A percentile compares a stretch with the other conserved stretches of the same genome.
phyloP scores from a whole-genome alignment of 2,329 filamentous ascomycete genomes.

The Sclerotinia glacialis region DNA sequence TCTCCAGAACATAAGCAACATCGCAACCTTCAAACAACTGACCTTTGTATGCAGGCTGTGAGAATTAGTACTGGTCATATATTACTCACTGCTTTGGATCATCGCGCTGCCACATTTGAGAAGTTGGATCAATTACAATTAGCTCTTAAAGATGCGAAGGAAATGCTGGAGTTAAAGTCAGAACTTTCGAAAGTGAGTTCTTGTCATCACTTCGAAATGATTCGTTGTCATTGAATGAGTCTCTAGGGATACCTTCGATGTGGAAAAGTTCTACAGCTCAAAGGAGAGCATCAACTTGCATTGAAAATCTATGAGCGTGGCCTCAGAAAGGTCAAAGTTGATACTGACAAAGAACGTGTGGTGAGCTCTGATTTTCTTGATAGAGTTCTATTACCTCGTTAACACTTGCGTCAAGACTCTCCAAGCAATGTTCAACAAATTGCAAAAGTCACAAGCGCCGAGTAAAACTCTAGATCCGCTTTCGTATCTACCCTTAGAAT shows the following conservation, averaged over 20 bases:
- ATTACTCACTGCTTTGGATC: constrained; percentile 38
- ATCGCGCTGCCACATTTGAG: constrained; percentile 40
- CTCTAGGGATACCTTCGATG: constrained; percentile 39
- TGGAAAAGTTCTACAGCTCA: constrained; percentile 38
- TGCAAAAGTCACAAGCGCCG: constrained; percentile 32
- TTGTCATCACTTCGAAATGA: neutral
- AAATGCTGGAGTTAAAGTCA: constrained; percentile 39
- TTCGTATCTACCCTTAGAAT: constrained; percentile 37
- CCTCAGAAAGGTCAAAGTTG: constrained; percentile 38
- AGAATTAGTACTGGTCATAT: constrained; percentile 32
- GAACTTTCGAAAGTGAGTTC: constrained; percentile 34
- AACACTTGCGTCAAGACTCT: constrained; percentile 33
- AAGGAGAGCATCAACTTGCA: constrained; percentile 35
- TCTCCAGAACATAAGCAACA: neutral
- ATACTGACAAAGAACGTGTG: constrained; percentile 33
- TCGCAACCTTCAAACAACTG: constrained; percentile 10
- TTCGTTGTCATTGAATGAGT: neutral
- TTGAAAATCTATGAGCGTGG: constrained; percentile 40
- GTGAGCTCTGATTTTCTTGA: constrained; percentile 25
- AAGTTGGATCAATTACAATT: constrained; percentile 34
- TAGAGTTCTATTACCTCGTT: neutral
- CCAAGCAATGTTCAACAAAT: constrained; percentile 35
- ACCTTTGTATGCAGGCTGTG: constrained; percentile 31
- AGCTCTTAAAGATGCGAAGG: constrained; percentile 38
- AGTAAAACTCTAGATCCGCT: constrained; percentile 38